Base-by-base conservation (phyloP, 1,284 basidiomycete genomes). In the Cutaneotrichosporon dermatis region DNA sequence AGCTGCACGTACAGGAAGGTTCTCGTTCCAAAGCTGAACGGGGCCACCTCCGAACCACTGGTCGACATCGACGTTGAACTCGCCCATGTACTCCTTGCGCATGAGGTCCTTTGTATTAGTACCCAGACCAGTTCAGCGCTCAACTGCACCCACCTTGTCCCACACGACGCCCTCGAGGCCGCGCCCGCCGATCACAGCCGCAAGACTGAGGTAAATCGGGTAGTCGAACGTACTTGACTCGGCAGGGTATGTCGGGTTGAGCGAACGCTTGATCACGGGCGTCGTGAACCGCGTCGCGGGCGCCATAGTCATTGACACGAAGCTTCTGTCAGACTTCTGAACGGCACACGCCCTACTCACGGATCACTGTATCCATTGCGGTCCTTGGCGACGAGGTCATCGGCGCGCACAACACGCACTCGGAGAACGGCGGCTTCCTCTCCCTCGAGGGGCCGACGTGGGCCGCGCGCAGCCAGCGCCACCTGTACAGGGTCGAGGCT, bases 11-110 rank as follows among this genome's bases (percentile, higher is more conserved):
- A 77, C 76, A 6, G 72, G 67, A 40, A 75, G 64, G 39, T 69
- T 65, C 1, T 76, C 70, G 46, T 63, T 46, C 73, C 74, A 78
- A 4, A 75, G 62, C 8, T 60, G 52, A 1, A 69, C 67, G n/a
- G 63, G 77, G 2, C 79, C 82, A 2, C 81, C 80, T 16, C 74
- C 74, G 72, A 92, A 92, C 92, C 92, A 97, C 49, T 89, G 85
- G 36, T 88, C 85, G 34, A 95, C 73, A 0, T 84, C 83, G 6
- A 97, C 72, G 1, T 86, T 84, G 9, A 86, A 83, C 76, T 98
- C 95, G 36, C 95, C 95, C 51, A 98, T 84, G 77, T 97, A 98
- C 60, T 96, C 93, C 80, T 95, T 93, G 72, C 83, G 85, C 66
- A 92, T 76, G 67, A 87, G 79, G 53, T 79, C 77, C 75, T 77